Conservation (phyloP, 2,329 filamentous ascomycete species). For the Macrophomina tecta region DNA sequence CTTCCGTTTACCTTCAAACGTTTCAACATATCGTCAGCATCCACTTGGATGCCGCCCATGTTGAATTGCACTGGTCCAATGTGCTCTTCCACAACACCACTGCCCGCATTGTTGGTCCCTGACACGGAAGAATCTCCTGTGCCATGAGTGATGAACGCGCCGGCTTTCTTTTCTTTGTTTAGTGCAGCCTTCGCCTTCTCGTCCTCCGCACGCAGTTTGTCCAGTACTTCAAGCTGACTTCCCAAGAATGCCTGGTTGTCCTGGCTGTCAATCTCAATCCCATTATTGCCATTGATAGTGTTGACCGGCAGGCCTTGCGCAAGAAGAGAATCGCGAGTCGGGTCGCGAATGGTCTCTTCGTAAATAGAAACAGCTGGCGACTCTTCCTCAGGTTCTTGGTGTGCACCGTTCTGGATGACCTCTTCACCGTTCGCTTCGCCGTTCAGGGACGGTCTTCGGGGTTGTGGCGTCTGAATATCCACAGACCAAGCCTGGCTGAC, state of each 20-base stretch:
- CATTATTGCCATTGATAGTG: slow-evolving; percentile 52
- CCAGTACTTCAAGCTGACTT: slow-evolving; percentile 76
- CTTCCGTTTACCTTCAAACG: slow-evolving; percentile 71
- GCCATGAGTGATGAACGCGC: slow-evolving; percentile 29
- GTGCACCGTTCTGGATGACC: slow-evolving; percentile 30
- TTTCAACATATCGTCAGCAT: slow-evolving; percentile 91
- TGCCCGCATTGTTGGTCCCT: slow-evolving; percentile 30
- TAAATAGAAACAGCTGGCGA: slow-evolving; percentile 74
- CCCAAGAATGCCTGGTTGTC: slow-evolving; percentile 80
- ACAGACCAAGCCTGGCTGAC: slow-evolving; percentile 85
- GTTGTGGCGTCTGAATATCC: slow-evolving; percentile 67
- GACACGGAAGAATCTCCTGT: slow-evolving; percentile 10
- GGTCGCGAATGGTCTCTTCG: slow-evolving; percentile 79
- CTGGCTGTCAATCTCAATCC: slow-evolving; percentile 69
- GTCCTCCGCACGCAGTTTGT: slow-evolving; percentile 66
- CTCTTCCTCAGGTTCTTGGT: slow-evolving; percentile 33
- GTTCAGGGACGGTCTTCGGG: slow-evolving; percentile 17
- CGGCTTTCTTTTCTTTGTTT: slow-evolving; percentile 44
- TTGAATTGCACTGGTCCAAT: slow-evolving; percentile 97
- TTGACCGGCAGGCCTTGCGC: slow-evolving; percentile 53
- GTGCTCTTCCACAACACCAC: slow-evolving; percentile 60
- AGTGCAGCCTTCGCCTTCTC: slow-evolving; percentile 59
- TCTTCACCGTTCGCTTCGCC: slow-evolving; percentile 35
- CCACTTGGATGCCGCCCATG: slow-evolving; percentile 95
- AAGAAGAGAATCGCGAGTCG: slow-evolving; percentile 67